Conservation (phyloP, 208 protist genomes). For the Acanthamoeba lenticulata region DNA sequence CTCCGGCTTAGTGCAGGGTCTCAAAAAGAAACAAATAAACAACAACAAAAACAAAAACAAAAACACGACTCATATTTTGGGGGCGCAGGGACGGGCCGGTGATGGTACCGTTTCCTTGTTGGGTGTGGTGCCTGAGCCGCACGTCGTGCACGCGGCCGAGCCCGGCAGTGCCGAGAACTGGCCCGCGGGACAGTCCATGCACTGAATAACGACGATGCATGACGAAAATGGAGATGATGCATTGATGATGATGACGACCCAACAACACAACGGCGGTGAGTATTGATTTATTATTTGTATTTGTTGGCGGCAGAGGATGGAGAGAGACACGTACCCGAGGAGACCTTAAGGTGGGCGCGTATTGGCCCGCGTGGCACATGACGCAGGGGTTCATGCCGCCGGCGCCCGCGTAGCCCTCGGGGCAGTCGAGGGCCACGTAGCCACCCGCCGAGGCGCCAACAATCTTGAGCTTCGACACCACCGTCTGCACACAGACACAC, state of each 20-base stretch:
- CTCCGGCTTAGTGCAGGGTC: too few relatives aligned
- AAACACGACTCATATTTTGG: not conserved
- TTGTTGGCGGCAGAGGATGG: not conserved
- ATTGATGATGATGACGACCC: not conserved
- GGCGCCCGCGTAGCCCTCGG: not conserved
- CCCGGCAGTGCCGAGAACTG: not conserved
- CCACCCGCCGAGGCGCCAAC: not conserved
- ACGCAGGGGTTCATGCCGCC: not conserved
- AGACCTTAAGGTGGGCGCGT: not conserved
- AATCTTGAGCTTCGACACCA: constrained; percentile 47
- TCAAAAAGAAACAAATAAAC: not conserved
- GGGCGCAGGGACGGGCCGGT: not conserved
- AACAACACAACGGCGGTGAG: not conserved
- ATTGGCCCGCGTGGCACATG: not conserved
- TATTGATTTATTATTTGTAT: too few relatives aligned
- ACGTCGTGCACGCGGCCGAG: not conserved
- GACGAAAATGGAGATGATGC: not conserved
- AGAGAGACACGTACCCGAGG: not conserved
- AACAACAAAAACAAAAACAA: not conserved
- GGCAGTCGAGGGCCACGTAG: not conserved
- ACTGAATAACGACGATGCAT: not conserved
- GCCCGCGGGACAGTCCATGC: not conserved
- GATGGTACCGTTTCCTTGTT: constrained; percentile 21
- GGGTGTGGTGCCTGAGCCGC: constrained; percentile 18
- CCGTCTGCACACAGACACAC: not conserved